Evolutionary conservation across 1,284 basidiomycete genomes (phyloP).

Genomic region (Lentinula novae-zelandiae): DNA sequence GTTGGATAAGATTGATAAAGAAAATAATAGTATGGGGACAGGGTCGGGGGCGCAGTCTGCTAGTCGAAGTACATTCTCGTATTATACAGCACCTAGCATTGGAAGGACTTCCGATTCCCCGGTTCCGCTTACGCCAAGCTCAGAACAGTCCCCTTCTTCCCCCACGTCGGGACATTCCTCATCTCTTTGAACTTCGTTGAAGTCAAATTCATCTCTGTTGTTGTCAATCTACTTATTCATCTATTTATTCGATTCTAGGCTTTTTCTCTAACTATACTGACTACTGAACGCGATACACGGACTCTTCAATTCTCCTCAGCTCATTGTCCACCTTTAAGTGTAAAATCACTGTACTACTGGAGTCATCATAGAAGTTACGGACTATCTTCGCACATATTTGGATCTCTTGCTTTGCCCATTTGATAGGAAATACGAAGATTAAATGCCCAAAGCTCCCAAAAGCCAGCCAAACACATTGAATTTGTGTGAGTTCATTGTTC

Average conservation of each 20-base stretch:
- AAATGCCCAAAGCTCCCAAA: too few relatives aligned
- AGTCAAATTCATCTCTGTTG: neutral
- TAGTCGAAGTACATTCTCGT: conserved; percentile 4
- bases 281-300: neutral
- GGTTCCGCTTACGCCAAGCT: neutral
- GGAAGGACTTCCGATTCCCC: neutral
- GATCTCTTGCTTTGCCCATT: too few relatives aligned
- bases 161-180: neutral
- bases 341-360: neutral
- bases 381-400: too few relatives aligned
- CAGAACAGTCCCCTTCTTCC: neutral
- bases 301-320: neutral
- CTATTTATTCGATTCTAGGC: neutral
- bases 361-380: neutral
- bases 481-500: too few relatives aligned
- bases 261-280: neutral
- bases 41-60: neutral
- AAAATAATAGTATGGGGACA: neutral
- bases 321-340: neutral
- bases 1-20: neutral
- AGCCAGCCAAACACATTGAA: too few relatives aligned
- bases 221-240: neutral
- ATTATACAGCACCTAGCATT: conserved; percentile 2
- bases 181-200: neutral
- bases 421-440: too few relatives aligned